Percentiles rank a stretch among this genome's conserved stretches.
phyloP scores from a whole-genome alignment of 2,329 filamentous ascomycete genomes.

The Metarhizium album region DNA sequence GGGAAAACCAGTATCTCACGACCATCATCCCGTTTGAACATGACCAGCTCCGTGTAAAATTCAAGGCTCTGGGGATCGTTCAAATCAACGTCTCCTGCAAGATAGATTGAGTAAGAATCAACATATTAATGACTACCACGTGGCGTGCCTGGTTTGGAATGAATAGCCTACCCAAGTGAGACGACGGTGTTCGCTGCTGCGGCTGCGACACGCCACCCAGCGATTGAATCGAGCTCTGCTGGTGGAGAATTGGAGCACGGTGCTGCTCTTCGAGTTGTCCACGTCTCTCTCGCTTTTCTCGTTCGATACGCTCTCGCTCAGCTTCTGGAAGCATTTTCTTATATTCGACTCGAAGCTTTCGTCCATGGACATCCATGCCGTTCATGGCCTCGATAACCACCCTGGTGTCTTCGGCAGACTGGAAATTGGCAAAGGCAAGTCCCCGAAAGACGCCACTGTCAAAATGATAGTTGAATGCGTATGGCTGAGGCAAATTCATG shows the following conservation, averaged over 20 bases:
- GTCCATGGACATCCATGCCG: conserved; percentile 86
- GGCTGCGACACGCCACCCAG: conserved; percentile 56
- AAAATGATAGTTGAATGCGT: conserved; percentile 99
- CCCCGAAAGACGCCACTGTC: conserved; percentile 96
- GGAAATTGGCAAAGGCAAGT: conserved; percentile 96
- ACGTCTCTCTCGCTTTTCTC: conserved; percentile 90
- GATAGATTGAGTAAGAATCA: conserved; percentile 1
- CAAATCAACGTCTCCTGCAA: conserved; percentile 61
- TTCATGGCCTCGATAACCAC: conserved; percentile 91
- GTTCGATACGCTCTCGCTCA: conserved; percentile 89
- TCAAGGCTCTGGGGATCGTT: conserved; percentile 82
- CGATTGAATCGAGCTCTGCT: conserved; percentile 78
- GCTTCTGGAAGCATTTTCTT: conserved; percentile 98
- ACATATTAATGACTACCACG: neutral
- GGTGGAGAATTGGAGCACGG: conserved; percentile 64
- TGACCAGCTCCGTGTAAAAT: conserved; percentile 80
- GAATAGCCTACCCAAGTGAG: conserved; percentile 32
- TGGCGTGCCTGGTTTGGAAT: neutral
- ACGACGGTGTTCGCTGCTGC: conserved; percentile 34
- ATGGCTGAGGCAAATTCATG: conserved; percentile 84
- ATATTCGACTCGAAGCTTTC: conserved; percentile 93
- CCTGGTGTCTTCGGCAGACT: conserved; percentile 85
- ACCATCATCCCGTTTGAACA: conserved; percentile 73
- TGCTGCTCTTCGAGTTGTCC: conserved; percentile 97
- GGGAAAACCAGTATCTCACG: conserved; percentile 81